phyloP scores from a whole-genome alignment of 495 filamentous ascomycete species.

The Amorphotheca resinae region DNA sequence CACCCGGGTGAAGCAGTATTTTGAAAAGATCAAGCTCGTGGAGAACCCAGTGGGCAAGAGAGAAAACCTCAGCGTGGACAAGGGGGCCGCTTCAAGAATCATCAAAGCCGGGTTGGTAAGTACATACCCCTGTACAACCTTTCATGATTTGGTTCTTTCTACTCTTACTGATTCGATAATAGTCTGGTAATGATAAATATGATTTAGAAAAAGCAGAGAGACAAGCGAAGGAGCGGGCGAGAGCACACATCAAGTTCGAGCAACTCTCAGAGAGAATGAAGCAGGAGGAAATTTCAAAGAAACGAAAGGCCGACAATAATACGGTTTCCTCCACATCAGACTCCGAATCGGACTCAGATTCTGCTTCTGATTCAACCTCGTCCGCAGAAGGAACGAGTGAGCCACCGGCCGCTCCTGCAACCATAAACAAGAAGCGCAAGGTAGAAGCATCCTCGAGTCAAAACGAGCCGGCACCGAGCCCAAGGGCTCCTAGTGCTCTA shows the following conservation, averaged over 20 bases:
- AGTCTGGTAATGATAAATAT: conserved; percentile 53
- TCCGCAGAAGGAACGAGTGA: conserved; percentile 3
- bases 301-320: conserved; percentile 26
- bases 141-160: background rate
- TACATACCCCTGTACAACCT: conserved; percentile 6
- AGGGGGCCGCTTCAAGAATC: conserved; percentile 66
- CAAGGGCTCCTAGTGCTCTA: conserved; percentile 1
- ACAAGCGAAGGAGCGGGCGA: conserved; percentile 39
- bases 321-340: conserved; percentile 6
- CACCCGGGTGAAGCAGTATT: conserved; percentile 75
- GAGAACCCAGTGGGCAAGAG: conserved; percentile 38
- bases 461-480: background rate
- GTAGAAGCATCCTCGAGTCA: background rate
- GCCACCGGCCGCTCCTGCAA: background rate
- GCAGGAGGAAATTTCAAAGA: conserved; percentile 10
- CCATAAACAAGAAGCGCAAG: conserved; percentile 11
- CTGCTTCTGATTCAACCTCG: conserved; percentile 3
- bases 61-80: conserved; percentile 52
- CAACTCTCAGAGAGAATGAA: conserved; percentile 12
- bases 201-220: conserved; percentile 41
- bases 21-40: conserved; percentile 71
- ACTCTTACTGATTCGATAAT: background rate
- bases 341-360: conserved; percentile 17
- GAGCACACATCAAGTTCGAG: conserved; percentile 37
- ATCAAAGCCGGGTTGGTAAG: conserved; percentile 65